Percentiles rank a stretch among this genome's conserved stretches.
Conservation (phyloP, 805 yeast genomes). For the Kregervanrija delftensis region DNA sequence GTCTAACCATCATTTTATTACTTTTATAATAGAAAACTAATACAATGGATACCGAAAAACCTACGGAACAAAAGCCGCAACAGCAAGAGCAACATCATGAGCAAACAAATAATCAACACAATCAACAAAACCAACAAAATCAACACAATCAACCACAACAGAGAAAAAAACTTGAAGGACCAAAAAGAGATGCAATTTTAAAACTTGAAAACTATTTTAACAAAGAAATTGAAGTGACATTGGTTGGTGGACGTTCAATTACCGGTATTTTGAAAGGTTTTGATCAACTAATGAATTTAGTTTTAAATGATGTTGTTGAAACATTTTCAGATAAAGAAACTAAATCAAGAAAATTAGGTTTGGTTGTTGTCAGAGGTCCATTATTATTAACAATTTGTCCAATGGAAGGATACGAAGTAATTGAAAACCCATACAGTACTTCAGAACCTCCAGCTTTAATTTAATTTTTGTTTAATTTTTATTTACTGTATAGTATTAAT, state of each 20-base stretch:
- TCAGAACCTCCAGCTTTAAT: constrained; percentile 4
- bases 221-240: constrained; percentile 63
- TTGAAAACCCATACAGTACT: constrained; percentile 58
- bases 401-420: constrained; percentile 60
- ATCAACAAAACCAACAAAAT: constrained; percentile 4
- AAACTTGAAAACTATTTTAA: constrained; percentile 75
- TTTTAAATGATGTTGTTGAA: constrained; percentile 66
- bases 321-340: constrained; percentile 43
- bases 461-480: constrained; percentile 2
- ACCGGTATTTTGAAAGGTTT: constrained; percentile 77
- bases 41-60: not conserved
- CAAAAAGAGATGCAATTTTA: constrained; percentile 85
- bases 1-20: too few species aligned
- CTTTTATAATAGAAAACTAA: not conserved
- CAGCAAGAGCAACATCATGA: constrained; percentile 5
- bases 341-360: constrained; percentile 64
- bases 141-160: constrained; percentile 5
- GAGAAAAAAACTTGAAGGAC: constrained; percentile 47
- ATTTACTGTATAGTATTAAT: too few species aligned
- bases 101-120: not conserved
- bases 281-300: constrained; percentile 76
- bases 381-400: constrained; percentile 69
- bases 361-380: constrained; percentile 84
- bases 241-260: constrained; percentile 77
- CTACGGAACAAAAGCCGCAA: constrained; percentile 1